Evolutionary conservation across 1,284 basidiomycete genomes (phyloP), one percentile per base, ranked within the genome.

Genomic region (Megacollybia platyphylla): DNA sequence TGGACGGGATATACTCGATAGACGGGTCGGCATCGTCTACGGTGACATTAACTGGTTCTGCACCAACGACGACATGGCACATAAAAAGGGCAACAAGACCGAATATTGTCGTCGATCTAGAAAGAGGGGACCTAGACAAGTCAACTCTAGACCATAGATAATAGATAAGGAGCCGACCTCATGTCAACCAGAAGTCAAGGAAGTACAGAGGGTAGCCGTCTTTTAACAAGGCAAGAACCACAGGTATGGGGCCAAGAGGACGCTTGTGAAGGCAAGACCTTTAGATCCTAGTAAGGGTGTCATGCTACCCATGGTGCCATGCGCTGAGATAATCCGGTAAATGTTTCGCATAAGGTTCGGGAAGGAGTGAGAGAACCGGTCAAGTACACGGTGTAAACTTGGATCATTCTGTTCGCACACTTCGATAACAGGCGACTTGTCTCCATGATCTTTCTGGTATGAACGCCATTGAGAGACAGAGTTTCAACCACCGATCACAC

Each of bases 11-110:
- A 45, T 71, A 74, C 8, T 59, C 40, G 27, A 74, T 65, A 3
- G 60, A 58, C 1, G 60, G 51, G 36, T 68, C 60, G 2, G 58
- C 56, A 49, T 73, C 70, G 45, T 72, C 64, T 26, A 74, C 49
- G 4, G 70, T 71, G 18, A 65, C 49, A 48, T 71, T 70, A 36
- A 56, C 50, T 20, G 52, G 45, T 10, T 47, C 46, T 9, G 52
- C 56, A 8, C 40, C 41, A 15, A 46, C 40, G 41, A 26, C 32
- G 43, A 17, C 26, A 20, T 39, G 18, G 42, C 18, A 8, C 36
- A 29, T 43, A 2, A 47, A 34, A 9, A 48, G 31, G n/a, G 45
- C 24, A n/a, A 35, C 32, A 17, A 34, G 20, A 31, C 40, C 18
- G 13, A 42, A 13, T 6, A 43, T 24, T 24, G 20, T 24, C 20